These are phyloP conservation scores for Strigomonas galati DNA, from an alignment of 208 protist genomes.

Conservation along the genomic window DNA sequence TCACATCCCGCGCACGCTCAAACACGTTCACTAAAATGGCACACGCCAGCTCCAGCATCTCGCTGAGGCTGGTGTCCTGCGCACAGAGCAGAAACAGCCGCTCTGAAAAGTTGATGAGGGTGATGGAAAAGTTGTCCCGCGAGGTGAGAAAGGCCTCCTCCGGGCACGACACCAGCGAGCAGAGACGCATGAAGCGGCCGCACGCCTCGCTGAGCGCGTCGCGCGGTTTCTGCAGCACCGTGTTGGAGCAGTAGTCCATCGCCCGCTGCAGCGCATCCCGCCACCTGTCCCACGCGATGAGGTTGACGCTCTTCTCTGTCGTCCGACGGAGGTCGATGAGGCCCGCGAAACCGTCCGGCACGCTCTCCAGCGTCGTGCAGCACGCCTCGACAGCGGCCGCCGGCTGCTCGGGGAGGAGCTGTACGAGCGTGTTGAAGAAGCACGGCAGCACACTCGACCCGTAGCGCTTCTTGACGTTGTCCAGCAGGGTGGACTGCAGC, in stretches of 20 bases:
- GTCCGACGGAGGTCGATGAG: slow-evolving; percentile 34
- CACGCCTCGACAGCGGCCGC: slow-evolving; percentile 58
- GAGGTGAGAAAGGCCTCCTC: slow-evolving; percentile 46
- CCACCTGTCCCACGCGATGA: slow-evolving; percentile 57
- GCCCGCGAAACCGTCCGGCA: slow-evolving; percentile 23
- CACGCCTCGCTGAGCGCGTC: slow-evolving; percentile 26
- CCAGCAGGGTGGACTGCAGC: slow-evolving; percentile 38
- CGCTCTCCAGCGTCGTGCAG: slow-evolving; percentile 53
- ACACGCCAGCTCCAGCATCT: slow-evolving; percentile 54
- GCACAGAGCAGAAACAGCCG: slow-evolving; percentile 33
- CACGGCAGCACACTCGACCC: slow-evolving; percentile 53
- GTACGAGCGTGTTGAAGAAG: slow-evolving; percentile 52
- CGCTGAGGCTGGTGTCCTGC: slow-evolving; percentile 24
- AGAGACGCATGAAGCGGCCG: slow-evolving; percentile 51
- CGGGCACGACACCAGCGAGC: slow-evolving; percentile 45
- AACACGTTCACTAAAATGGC: slow-evolving; percentile 75
- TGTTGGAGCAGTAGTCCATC: slow-evolving; percentile 40
- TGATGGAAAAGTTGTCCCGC: slow-evolving; percentile 31
- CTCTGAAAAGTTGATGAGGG: slow-evolving; percentile 44
- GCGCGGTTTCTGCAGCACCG: slow-evolving; percentile 36
- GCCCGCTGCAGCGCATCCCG: slow-evolving; percentile 38
- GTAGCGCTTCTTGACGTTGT: slow-evolving; percentile 42
- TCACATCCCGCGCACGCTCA: slow-evolving; percentile 54
- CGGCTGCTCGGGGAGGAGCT: slow-evolving; percentile 16
- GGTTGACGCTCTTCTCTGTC: slow-evolving; percentile 47